Base-by-base conservation (phyloP, 1,139 yeast genomes). In the Yamadazyma membranifaciens region DNA sequence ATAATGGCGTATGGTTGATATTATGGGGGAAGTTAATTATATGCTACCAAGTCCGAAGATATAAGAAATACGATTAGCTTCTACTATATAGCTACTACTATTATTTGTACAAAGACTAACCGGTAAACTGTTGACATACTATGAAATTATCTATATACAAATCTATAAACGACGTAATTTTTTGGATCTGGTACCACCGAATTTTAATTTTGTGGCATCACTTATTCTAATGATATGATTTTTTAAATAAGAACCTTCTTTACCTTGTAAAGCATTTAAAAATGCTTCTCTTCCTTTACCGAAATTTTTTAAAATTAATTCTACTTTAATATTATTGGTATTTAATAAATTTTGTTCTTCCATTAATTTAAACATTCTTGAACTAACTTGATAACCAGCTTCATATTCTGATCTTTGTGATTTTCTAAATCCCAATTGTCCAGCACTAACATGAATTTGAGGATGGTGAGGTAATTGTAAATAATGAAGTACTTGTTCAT, bases 231-330 rank as follows among this genome's bases (percentile, higher is more conserved):
- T 75, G 36, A 92, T 76, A 47, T 75, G 70, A 14, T 78, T 76
- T 55, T 87, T 79, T 37, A 92, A 68, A 34, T 67, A 63, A 34
- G 75, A 69, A 39, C 98, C 98, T 69, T 92, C 98, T 58, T 86
- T 86, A 52, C 98, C 97, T 55, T 80, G 80, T 50, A 92, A 74
- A 2, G 95, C 95, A 41, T 83, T 83, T 48, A 82, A 69, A 54
- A 92, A 91, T 2, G 96, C 96, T 48, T 81, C 83, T 62, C 97
- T 78, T 32, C 96, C 96, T 58, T 86, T 86, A 41, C 97, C 96
- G 52, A 84, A 87, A 51, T 87, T 87, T 54, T 81, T 81, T 55
- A 89, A 69, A 13, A 87, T 78, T 41, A 92, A 63, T 60, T 91
- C 97, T 16, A 84, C 65, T 48, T 80, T 75, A 50, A 77, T 78